Conservation (phyloP, 768 basidiomycete genomes). For the Mycena polygramma region DNA sequence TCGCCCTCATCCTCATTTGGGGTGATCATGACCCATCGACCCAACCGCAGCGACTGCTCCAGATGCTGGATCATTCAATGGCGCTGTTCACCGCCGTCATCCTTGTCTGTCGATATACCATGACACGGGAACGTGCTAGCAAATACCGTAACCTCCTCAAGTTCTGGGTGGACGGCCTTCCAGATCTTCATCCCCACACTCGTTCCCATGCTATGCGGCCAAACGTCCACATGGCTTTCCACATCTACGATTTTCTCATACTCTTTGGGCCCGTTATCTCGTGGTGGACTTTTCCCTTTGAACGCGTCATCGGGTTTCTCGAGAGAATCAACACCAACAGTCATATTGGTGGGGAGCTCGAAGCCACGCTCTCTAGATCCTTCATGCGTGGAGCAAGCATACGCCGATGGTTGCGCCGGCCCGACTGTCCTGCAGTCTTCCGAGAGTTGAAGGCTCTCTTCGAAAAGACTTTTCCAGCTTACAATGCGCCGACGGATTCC, state of each 20-base stretch:
- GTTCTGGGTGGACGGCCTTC: slow-evolving; percentile 43
- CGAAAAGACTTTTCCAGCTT: slow-evolving; percentile 30
- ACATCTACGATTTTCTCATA: slow-evolving; percentile 51
- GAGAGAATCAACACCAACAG: slow-evolving; percentile 50
- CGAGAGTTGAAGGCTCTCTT: slow-evolving; percentile 32
- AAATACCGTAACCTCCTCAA: slow-evolving; percentile 38
- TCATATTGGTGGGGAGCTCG: slow-evolving; percentile 41
- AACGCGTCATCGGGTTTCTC: slow-evolving; percentile 52
- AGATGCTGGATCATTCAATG: slow-evolving; percentile 46
- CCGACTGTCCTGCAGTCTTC: slow-evolving; percentile 32
- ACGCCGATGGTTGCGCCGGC: slow-evolving; percentile 26
- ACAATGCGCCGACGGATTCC: slow-evolving; percentile 17
- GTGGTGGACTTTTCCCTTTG: slow-evolving; percentile 58
- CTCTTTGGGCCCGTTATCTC: too few relatives aligned
- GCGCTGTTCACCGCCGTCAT: slow-evolving; percentile 43
- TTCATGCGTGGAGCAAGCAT: slow-evolving; percentile 28
- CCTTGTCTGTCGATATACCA: slow-evolving; percentile 39
- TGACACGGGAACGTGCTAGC: slow-evolving; percentile 31
- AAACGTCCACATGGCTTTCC: slow-evolving; percentile 50
- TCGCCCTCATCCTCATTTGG: slow-evolving; percentile 45
- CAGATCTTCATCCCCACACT: slow-evolving; percentile 44
- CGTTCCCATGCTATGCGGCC: slow-evolving; percentile 20
- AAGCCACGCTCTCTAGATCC: slow-evolving; percentile 27
- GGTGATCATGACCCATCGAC: slow-evolving; percentile 20
- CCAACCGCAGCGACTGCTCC: slow-evolving; percentile 20